phyloP scores from a whole-genome alignment of 2,329 filamentous ascomycete species.

The Stachybotrys chlorohalonatus region DNA sequence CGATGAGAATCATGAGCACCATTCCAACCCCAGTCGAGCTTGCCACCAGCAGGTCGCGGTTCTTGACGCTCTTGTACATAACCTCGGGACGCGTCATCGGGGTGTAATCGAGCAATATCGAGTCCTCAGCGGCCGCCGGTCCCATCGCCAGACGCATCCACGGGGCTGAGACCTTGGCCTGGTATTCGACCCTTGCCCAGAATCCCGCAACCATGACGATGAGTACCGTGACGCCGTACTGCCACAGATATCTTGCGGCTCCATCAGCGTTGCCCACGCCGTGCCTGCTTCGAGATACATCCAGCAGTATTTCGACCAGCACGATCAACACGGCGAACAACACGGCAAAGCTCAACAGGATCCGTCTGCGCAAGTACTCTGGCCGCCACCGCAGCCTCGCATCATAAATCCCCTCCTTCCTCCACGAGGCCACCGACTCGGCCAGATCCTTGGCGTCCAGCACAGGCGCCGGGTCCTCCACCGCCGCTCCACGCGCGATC shows the following conservation, averaged over 20 bases:
- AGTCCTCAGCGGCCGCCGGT: slow-evolving; percentile 17
- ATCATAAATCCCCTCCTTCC: slow-evolving; percentile 13
- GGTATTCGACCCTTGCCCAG: slow-evolving; percentile 29
- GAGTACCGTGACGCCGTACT: slow-evolving; percentile 23
- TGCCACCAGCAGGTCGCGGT: slow-evolving; percentile 24
- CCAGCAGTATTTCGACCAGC: slow-evolving; percentile 18
- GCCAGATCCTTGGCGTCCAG: not conserved
- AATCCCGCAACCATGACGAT: slow-evolving; percentile 20
- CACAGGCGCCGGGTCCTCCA: not conserved
- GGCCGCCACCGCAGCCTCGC: slow-evolving; percentile 24
- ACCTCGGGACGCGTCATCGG: slow-evolving; percentile 18
- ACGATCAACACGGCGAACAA: slow-evolving; percentile 18
- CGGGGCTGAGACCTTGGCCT: slow-evolving; percentile 25
- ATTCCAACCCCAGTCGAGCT: slow-evolving; percentile 15
- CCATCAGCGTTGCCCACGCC: slow-evolving; percentile 16
- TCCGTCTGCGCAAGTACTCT: slow-evolving; percentile 21
- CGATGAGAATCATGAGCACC: slow-evolving; percentile 21
- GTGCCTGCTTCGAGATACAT: slow-evolving; percentile 18
- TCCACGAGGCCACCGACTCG: not conserved
- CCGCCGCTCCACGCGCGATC: not conserved
- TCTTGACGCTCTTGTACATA: slow-evolving; percentile 17
- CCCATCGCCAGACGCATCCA: slow-evolving; percentile 24
- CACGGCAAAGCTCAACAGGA: slow-evolving; percentile 18
- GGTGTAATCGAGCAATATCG: slow-evolving; percentile 26
- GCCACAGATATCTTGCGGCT: slow-evolving; percentile 24